Base-by-base conservation (phyloP, 352 stramenopile genomes). In the Pythium brassicae region DNA sequence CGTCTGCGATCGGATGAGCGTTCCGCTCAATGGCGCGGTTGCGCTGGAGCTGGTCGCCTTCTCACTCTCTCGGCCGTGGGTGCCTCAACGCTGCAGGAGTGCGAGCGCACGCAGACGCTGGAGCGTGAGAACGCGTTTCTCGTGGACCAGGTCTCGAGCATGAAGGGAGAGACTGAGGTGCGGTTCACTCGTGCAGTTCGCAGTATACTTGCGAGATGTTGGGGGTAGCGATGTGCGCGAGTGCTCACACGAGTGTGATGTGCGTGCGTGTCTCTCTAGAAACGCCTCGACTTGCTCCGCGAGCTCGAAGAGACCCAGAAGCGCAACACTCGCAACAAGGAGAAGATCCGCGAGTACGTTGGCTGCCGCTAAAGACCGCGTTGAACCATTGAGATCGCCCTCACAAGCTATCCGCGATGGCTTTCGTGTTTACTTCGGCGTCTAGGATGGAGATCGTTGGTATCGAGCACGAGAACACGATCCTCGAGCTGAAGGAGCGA, bases 401-500 rank as follows among this genome's bases (percentile, higher is more conserved):
- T 17, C 10, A 27, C 8, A 42, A 35, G 44, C 19, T 56, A 19
- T 32, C 27, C 39, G 1, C 5, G 10, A 44, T 2, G 4, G 25
- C 43, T 27, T n/a, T 49, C 42, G 42, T 52, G 14, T 27, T 4
- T 4, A 3, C 19, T 26, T 15, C 5, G 39, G 20, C 46, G 67
- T 2, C 27, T 47, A 86, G 76, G 42, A 77, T 87, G 71, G 78
- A 89, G 50, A 78, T 89, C 46, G 70, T 83, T 4, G 68, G 64
- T 9, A 87, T 89, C 29, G 78, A 89, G 57, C 72, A 86, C 54
- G 78, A 89, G 62, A 89, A 87, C 54, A 68, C 68, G 25, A 86
- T 89, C 44, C 49, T 87, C 10, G 80, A 90, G 49, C 69, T 92
- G 20, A 86, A 85, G 55, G 82, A 89, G 48, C 87, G 90, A 55